Conservation (phyloP, 352 stramenopile species). For the Saprolegnia parasitica region DNA sequence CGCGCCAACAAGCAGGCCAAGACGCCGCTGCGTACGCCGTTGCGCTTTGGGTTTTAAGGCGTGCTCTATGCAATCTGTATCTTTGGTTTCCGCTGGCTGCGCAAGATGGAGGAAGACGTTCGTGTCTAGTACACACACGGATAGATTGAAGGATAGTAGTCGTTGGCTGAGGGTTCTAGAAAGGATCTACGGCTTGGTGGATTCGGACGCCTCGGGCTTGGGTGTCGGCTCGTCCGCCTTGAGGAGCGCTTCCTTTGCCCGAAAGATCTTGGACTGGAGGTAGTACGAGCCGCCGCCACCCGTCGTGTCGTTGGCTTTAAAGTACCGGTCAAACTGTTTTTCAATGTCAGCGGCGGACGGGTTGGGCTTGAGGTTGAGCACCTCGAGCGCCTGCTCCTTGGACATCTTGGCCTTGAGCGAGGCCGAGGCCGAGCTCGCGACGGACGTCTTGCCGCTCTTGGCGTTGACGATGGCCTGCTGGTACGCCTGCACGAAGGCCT, state of each 20-base stretch:
- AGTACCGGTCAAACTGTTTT: conserved; percentile 85
- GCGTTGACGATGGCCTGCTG: conserved; percentile 85
- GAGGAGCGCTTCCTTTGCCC: conserved; percentile 80
- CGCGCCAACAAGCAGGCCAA: conserved; percentile 38
- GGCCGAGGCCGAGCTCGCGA: conserved; percentile 47
- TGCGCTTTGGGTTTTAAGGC: conserved; percentile 65
- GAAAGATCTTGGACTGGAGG: conserved; percentile 90
- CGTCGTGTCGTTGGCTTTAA: conserved; percentile 83
- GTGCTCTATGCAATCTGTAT: background rate
- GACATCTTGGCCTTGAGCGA: conserved; percentile 75
- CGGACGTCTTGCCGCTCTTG: conserved; percentile 56
- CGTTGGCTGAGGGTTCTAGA: too few species aligned
- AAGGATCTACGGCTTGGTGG: background rate
- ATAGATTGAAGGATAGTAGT: background rate
- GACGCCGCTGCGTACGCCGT: conserved; percentile 53
- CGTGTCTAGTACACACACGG: background rate
- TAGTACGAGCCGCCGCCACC: conserved; percentile 86
- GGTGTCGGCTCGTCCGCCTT: conserved; percentile 3
- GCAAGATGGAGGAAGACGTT: background rate
- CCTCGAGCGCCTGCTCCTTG: conserved; percentile 66
- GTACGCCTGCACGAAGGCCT: conserved; percentile 85
- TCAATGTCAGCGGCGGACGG: conserved; percentile 58
- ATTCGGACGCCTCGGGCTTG: background rate
- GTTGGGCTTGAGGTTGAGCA: conserved; percentile 69
- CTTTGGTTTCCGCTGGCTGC: background rate